Evolutionary conservation across 2,329 filamentous ascomycete genomes (phyloP).

Genomic region (Tolypocladium cylindrosporum): DNA sequence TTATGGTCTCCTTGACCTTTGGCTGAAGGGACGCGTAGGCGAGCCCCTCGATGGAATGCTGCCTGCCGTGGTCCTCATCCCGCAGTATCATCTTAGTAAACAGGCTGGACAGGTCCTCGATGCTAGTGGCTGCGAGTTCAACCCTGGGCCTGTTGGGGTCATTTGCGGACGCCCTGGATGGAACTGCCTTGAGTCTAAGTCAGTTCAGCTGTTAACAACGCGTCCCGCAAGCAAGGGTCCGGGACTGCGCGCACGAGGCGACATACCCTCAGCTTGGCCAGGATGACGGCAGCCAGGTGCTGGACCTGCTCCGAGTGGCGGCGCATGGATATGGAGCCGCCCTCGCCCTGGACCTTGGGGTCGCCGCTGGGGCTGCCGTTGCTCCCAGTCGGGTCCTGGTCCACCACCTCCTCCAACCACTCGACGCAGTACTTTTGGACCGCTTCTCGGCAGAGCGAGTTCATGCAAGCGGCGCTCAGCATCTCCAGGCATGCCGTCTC

Average conservation of each 20-base stretch:
- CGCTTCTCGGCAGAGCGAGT: slow-evolving; percentile 69
- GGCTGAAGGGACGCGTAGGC: slow-evolving; percentile 86
- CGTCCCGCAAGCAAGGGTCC: neutral
- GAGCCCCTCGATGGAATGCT: slow-evolving; percentile 77
- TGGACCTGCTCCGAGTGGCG: slow-evolving; percentile 52
- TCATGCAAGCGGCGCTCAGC: slow-evolving; percentile 84
- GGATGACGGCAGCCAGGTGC: slow-evolving; percentile 61
- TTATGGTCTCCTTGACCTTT: slow-evolving; percentile 72
- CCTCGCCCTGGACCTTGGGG: slow-evolving; percentile 47
- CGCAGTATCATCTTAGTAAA: slow-evolving; percentile 58
- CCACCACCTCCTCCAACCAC: slow-evolving; percentile 80
- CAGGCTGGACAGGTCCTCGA: slow-evolving; percentile 54
- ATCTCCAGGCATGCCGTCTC: slow-evolving; percentile 82
- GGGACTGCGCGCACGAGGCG: neutral
- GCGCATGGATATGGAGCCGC: slow-evolving; percentile 49
- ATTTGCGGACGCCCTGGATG: slow-evolving; percentile 28
- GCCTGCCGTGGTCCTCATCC: slow-evolving; percentile 45
- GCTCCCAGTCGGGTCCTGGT: slow-evolving; percentile 53
- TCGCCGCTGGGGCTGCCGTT: slow-evolving; percentile 39
- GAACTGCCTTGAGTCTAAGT: slow-evolving; percentile 45
- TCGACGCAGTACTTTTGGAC: slow-evolving; percentile 76
- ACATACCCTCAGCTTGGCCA: slow-evolving; percentile 57
- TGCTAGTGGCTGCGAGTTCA: slow-evolving; percentile 45
- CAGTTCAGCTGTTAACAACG: slow-evolving; percentile 35
- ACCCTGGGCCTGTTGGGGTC: slow-evolving; percentile 33